A percentile compares a stretch with the other conserved stretches of the same genome.
Conservation (phyloP, 768 basidiomycete genomes). For the Panaeolus papilionaceus region DNA sequence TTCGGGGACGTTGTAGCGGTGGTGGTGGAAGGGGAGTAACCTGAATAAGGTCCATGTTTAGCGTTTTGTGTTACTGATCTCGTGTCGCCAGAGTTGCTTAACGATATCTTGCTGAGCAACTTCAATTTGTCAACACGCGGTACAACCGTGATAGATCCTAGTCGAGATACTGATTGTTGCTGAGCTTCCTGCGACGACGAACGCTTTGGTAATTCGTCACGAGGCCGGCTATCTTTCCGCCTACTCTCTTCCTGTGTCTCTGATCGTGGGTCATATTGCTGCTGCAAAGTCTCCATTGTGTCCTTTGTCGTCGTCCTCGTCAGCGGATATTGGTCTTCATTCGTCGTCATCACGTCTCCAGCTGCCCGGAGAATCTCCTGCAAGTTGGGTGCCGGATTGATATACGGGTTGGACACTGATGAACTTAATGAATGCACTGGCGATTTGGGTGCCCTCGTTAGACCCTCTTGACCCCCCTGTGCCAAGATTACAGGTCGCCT, state of each 20-base stretch:
- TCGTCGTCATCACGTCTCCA: not conserved
- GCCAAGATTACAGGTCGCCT: too few relatives aligned
- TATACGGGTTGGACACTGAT: conserved; percentile 46
- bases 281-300: not conserved
- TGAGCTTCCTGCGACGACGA: not conserved
- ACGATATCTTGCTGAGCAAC: conserved; percentile 13
- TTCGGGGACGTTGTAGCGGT: not conserved
- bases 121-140: conserved; percentile 14
- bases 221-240: not conserved
- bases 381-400: conserved; percentile 50
- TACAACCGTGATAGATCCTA: not conserved
- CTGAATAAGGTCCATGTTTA: not conserved
- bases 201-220: conserved; percentile 5
- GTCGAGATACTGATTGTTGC: not conserved
- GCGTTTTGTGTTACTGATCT: not conserved
- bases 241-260: not conserved
- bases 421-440: conserved; percentile 20
- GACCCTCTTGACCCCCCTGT: conserved; percentile 15
- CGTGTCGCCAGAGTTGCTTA: not conserved
- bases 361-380: conserved; percentile 31
- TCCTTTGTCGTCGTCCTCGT: not conserved
- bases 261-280: conserved; percentile 4
- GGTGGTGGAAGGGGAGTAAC: not conserved
- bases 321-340: not conserved
- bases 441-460: conserved; percentile 2